Evolutionary conservation across 2,329 filamentous ascomycete species (phyloP).

Genomic region (Aquanectria penicillioides): DNA sequence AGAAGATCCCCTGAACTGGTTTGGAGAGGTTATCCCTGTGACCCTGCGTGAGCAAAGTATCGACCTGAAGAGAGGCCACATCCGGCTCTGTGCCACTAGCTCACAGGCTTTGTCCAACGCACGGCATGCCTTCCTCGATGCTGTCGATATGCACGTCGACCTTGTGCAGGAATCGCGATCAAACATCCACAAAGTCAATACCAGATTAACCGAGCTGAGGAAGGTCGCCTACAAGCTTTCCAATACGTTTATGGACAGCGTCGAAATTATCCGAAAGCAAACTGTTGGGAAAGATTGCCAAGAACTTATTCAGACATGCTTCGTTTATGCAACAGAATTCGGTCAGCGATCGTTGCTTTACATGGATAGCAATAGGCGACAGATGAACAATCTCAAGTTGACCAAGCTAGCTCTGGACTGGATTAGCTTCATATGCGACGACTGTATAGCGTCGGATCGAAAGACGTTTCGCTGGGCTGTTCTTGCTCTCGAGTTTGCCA

Average conservation of each 20-base stretch:
- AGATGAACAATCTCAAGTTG: conserved; percentile 97
- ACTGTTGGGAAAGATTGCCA: conserved; percentile 87
- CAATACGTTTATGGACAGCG: conserved; percentile 98
- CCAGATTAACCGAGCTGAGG: conserved; percentile 91
- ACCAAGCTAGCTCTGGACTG: conserved; percentile 94
- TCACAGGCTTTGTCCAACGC: conserved; percentile 83
- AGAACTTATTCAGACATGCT: conserved; percentile 96
- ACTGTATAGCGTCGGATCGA: conserved; percentile 91
- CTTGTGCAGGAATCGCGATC: conserved; percentile 92
- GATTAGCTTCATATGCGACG: conserved; percentile 98
- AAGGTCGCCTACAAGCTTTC: conserved; percentile 96
- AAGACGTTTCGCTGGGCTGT: conserved; percentile 99
- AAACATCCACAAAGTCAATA: conserved; percentile 91
- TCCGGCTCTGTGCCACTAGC: conserved; percentile 89
- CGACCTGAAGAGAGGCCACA: conserved; percentile 86
- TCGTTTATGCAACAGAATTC: conserved; percentile 98
- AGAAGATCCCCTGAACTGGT: conserved; percentile 83
- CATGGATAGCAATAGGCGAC: conserved; percentile 93
- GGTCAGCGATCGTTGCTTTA: conserved; percentile 93
- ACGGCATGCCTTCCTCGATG: conserved; percentile 79
- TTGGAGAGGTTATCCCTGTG: conserved; percentile 77
- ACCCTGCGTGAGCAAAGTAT: conserved; percentile 80
- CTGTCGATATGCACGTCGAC: conserved; percentile 86
- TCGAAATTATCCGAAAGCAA: conserved; percentile 90
- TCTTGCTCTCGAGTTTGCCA: conserved; percentile 92